Base-by-base conservation (phyloP, 257 asterid species). In the Gynochthodes officinalis region DNA sequence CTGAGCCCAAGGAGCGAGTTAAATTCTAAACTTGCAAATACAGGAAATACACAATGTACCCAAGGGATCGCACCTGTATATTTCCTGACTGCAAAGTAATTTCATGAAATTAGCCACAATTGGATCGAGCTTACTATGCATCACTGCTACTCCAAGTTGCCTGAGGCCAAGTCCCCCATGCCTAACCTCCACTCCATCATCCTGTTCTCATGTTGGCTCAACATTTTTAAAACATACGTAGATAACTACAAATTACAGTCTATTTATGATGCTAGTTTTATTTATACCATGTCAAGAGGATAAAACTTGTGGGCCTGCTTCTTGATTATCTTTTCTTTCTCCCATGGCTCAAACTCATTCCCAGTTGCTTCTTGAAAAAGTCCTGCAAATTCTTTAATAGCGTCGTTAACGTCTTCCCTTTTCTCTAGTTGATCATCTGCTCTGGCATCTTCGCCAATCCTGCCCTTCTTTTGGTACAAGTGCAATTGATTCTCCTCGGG, bases 161-260 rank as follows among this genome's bases (percentile, higher is more conserved):
- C 98, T 71, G 65, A 89, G 82, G 21, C 82, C 92, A 49, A 92
- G 85, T 9, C 85, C 99, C 1, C 98, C 99, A 19, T 87, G 92
- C 75, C 98, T 74, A 46, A 92, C 96, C 40, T 95, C 99, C 42
- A 89, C 77, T 5, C 97, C 99, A 23, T 92, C 96, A 4, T 82
- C 98, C 98, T 91, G 73, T 69, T 69, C n/a, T 12, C 75, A 35
- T 53, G 10, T 5, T 0, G 39, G 40, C 18, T 16, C 13, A 12
- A 27, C 64, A 37, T 4, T 4, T 35, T 2, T 14, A 21, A 57
- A 75, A 42, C 48, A 62, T 9, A 28, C 60, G n/a, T n/a, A 2
- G 5, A 2, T 50, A 11, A 30, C 30, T 28, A 4, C 5, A 42
- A 23, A 33, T 4, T 19, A 1, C 0, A 28, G 21, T 42, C 28